Conservation (phyloP, 192 early-diverging fungal genomes). For the Neocallimastix lanati region DNA sequence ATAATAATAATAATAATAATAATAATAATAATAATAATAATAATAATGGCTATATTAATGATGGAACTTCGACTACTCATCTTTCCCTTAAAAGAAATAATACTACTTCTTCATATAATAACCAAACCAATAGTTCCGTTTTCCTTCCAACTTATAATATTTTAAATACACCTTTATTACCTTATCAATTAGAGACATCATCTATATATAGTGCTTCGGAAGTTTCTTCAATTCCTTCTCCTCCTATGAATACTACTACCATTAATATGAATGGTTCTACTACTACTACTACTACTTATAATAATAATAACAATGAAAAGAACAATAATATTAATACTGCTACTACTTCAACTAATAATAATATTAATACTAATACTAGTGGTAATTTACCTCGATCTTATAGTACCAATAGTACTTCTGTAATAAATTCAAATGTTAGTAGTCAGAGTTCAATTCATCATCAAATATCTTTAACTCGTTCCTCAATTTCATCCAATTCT, state of each 20-base stretch:
- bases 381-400: not conserved
- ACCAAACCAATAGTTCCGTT: not conserved
- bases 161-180: not conserved
- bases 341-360: not conserved
- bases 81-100: not conserved
- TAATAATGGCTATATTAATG: not conserved
- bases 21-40: not conserved
- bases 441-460: not conserved
- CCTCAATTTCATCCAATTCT: not conserved
- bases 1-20: not conserved
- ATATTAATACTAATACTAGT: not conserved
- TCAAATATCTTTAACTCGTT: not conserved
- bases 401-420: not conserved
- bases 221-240: not conserved
- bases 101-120: not conserved
- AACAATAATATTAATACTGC: too few species aligned
- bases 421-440: not conserved
- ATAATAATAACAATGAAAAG: too few species aligned
- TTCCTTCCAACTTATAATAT: not conserved
- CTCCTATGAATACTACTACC: not conserved
- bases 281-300: too few species aligned
- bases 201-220: not conserved
- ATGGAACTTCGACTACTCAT: not conserved
- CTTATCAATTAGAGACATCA: not conserved
- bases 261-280: not conserved